phyloP scores from a whole-genome alignment of 2,329 filamentous ascomycete species.

The Zymoseptoria crescenta region DNA sequence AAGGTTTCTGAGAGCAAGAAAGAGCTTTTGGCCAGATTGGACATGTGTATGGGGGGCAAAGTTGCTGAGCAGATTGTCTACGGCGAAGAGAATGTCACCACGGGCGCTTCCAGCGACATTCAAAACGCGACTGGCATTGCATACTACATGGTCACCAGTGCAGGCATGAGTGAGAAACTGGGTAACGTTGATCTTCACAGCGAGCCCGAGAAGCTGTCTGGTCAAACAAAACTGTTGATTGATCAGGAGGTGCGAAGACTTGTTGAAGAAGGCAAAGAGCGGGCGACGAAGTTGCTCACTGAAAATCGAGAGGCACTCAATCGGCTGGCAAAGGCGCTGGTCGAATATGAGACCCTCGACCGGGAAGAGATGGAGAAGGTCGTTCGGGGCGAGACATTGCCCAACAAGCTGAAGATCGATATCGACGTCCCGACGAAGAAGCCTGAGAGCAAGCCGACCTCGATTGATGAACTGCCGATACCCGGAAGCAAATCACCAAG shows the following conservation, averaged over 20 bases:
- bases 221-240: slow-evolving; percentile 77
- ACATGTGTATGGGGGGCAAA: slow-evolving; percentile 76
- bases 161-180: slow-evolving; percentile 80
- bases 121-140: slow-evolving; percentile 72
- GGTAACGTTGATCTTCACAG: slow-evolving; percentile 83
- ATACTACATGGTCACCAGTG: slow-evolving; percentile 78
- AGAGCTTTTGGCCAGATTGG: slow-evolving; percentile 73
- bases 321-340: slow-evolving; percentile 74
- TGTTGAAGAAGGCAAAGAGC: slow-evolving; percentile 70
- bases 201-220: slow-evolving; percentile 73
- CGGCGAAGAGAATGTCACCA: slow-evolving; percentile 83
- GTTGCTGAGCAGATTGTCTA: slow-evolving; percentile 88
- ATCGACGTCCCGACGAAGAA: slow-evolving; percentile 59
- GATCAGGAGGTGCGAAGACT: slow-evolving; percentile 81
- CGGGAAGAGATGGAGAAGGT: slow-evolving; percentile 86
- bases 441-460: slow-evolving; percentile 40
- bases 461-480: background rate
- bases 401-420: slow-evolving; percentile 54
- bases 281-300: slow-evolving; percentile 63
- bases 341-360: slow-evolving; percentile 89
- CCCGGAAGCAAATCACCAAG: background rate
- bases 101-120: slow-evolving; percentile 78
- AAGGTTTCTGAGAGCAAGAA: slow-evolving; percentile 81
- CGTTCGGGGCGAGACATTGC: slow-evolving; percentile 74
- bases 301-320: slow-evolving; percentile 79